Percentiles rank a stretch among this genome's conserved stretches.
Conservation (phyloP, 805 yeast genomes). For the Saturnispora hagleri region DNA sequence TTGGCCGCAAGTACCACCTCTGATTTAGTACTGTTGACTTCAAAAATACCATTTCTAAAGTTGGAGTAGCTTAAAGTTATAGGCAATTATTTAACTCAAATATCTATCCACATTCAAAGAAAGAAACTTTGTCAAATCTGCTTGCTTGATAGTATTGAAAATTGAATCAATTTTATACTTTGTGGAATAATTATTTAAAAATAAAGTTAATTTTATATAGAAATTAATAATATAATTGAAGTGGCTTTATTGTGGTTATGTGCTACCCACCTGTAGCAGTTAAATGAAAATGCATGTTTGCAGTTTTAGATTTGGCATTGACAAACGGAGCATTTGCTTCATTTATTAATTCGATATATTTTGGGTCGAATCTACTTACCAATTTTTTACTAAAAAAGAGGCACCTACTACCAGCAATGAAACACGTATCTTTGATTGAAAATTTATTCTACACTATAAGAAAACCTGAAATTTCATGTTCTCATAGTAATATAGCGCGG, state of each 20-base stretch:
- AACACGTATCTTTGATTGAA: constrained; percentile 9
- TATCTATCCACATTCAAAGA: constrained; percentile 23
- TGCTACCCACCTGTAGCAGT: constrained; percentile 22
- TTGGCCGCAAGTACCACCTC: constrained; percentile 21
- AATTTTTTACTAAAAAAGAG: constrained; percentile 22
- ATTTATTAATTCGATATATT: constrained; percentile 16
- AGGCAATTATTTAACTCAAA: constrained; percentile 18
- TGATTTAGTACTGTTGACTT: constrained; percentile 20
- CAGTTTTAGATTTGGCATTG: constrained; percentile 24
- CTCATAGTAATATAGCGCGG: no score
- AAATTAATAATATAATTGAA: constrained; percentile 19
- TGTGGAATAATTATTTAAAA: constrained; percentile 23
- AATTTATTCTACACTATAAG: no score
- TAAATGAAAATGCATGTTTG: constrained; percentile 19
- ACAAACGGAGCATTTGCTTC: constrained; percentile 20
- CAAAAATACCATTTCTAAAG: constrained; percentile 23
- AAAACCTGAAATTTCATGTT: no score
- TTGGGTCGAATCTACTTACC: constrained; percentile 19
- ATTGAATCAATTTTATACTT: constrained; percentile 23
- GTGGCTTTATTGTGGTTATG: constrained; percentile 20
- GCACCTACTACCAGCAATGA: constrained; percentile 24
- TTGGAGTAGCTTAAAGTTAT: constrained; percentile 20
- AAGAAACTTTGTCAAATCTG: constrained; percentile 18
- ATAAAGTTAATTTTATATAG: constrained; percentile 18
- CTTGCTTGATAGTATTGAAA: constrained; percentile 20